Conservation (phyloP, 495 filamentous ascomycete species). For the Aspergillus bridgeri region DNA sequence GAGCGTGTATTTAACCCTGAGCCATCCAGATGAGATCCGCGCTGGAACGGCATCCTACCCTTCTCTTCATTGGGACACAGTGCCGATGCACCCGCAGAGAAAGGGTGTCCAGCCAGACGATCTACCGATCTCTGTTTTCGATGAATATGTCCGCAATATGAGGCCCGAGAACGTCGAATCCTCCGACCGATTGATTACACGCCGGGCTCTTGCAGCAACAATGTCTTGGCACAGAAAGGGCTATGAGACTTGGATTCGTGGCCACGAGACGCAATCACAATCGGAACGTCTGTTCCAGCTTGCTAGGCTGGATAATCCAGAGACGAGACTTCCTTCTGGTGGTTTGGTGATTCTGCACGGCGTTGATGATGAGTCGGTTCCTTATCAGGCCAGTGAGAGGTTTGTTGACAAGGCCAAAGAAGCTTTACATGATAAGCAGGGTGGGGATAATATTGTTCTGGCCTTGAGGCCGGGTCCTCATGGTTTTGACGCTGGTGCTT, state of each 20-base stretch:
- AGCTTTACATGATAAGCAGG: constrained; percentile 8
- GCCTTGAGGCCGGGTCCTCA: constrained; percentile 14
- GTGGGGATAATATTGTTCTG: constrained; percentile 15
- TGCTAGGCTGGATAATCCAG: constrained; percentile 13
- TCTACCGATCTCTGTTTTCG: not conserved
- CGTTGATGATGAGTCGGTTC: constrained; percentile 11
- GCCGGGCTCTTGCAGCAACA: not conserved
- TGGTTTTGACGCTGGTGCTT: constrained; percentile 16
- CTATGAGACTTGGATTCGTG: constrained; percentile 8
- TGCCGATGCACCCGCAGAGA: not conserved
- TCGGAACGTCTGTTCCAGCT: constrained; percentile 15
- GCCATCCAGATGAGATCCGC: constrained; percentile 19
- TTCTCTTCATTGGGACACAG: not conserved
- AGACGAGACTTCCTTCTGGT: constrained; percentile 14
- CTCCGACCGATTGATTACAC: constrained; percentile 1
- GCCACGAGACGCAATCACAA: constrained; percentile 2
- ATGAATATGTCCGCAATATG: not conserved
- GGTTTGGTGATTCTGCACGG: constrained; percentile 19
- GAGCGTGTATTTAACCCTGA: constrained; percentile 16
- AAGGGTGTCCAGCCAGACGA: not conserved
- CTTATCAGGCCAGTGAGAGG: constrained; percentile 8
- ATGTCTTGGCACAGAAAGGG: constrained; percentile 4
- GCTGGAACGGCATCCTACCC: constrained; percentile 18
- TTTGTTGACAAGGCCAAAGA: constrained; percentile 18
- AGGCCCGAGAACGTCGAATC: not conserved